Evolutionary conservation across 2,329 filamentous ascomycete genomes (phyloP).

Genomic region (Paracamarosporium sp.): DNA sequence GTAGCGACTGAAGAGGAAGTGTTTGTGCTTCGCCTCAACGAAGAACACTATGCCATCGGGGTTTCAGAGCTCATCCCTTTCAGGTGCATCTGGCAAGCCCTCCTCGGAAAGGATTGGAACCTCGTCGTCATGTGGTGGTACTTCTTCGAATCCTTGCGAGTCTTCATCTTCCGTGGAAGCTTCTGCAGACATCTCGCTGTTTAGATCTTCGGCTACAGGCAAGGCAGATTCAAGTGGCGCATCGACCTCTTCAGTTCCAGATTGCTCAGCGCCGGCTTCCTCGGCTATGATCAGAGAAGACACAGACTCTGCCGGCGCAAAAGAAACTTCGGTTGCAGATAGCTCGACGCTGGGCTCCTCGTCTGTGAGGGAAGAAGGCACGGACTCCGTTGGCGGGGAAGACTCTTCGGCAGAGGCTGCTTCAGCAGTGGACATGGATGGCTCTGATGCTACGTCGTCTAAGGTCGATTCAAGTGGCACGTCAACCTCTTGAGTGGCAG

Average conservation of each 20-base stretch:
- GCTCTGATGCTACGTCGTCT: too few species aligned
- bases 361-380: not conserved
- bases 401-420: not conserved
- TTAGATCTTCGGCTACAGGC: not conserved
- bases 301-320: not conserved
- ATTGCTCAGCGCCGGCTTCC: not conserved
- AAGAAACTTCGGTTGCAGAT: not conserved
- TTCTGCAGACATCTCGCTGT: not conserved
- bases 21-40: slow-evolving; percentile 5
- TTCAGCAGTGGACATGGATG: not conserved
- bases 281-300: not conserved
- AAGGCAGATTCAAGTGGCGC: not conserved
- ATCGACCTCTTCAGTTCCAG: not conserved
- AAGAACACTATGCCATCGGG: not conserved
- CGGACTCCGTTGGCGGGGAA: not conserved
- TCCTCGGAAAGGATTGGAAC: not conserved
- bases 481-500: not conserved
- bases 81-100: not conserved
- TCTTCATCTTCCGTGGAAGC: not conserved
- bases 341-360: not conserved
- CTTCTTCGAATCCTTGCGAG: not conserved
- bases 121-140: not conserved
- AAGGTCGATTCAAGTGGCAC: too few species aligned
- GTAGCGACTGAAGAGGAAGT: not conserved
- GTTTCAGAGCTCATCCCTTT: slow-evolving; percentile 7